phyloP scores from a whole-genome alignment of 257 asterid species.

The Fraxinus cuspidata region DNA sequence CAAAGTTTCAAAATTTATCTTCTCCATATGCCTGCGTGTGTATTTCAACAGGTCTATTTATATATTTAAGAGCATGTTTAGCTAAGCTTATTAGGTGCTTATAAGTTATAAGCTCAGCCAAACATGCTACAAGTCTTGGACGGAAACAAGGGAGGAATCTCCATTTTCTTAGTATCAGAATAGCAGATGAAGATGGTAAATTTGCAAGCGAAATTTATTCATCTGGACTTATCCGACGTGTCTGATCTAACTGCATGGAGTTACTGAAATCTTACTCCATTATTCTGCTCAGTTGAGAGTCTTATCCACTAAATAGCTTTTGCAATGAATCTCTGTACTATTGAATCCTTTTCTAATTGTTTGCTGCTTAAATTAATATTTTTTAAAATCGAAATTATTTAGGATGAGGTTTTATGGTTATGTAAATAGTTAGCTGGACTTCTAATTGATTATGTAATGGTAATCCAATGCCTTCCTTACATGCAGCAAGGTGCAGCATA shows the following conservation, averaged over 20 bases:
- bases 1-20: background rate
- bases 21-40: background rate
- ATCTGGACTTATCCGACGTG: background rate
- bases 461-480: constrained; percentile 26
- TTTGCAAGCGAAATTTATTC: background rate
- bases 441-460: constrained; percentile 19
- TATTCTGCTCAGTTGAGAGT: background rate
- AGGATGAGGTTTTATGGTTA: constrained; percentile 16
- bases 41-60: background rate
- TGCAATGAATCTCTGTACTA: background rate
- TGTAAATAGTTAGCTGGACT: background rate
- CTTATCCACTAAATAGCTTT: background rate
- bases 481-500: constrained; percentile 85
- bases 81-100: too few species aligned
- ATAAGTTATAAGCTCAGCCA: too few species aligned
- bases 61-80: background rate
- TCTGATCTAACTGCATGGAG: background rate
- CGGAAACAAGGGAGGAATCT: background rate
- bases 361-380: background rate
- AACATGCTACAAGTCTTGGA: background rate
- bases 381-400: background rate
- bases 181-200: background rate
- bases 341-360: background rate
- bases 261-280: background rate
- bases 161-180: background rate